A percentile compares a stretch with the other conserved stretches of the same genome.
phyloP scores from a whole-genome alignment of 2,329 filamentous ascomycete genomes.

The Cercospora sp. region DNA sequence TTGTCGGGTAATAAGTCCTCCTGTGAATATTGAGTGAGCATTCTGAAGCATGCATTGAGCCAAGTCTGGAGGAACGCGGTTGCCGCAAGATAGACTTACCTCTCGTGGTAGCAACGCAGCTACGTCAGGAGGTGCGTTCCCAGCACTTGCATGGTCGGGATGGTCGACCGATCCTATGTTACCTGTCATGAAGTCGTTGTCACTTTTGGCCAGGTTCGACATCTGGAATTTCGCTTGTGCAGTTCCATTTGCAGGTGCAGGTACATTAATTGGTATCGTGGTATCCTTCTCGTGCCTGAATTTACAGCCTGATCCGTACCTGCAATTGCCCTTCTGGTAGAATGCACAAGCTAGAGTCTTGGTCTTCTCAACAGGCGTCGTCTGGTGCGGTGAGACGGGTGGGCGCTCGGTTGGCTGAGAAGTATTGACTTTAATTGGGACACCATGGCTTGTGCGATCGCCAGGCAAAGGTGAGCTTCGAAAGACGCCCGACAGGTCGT shows the following conservation, averaged over 20 bases:
- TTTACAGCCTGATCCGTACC: slow-evolving; percentile 35
- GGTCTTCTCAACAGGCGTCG: not conserved
- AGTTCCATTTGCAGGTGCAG: not conserved
- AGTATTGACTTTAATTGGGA: not conserved
- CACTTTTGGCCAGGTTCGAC: slow-evolving; percentile 18
- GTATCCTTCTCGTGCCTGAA: slow-evolving; percentile 30
- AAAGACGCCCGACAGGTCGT: slow-evolving; percentile 57
- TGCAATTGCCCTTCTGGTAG: slow-evolving; percentile 37
- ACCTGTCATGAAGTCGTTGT: slow-evolving; percentile 29
- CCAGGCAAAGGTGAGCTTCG: slow-evolving; percentile 42
- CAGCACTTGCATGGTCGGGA: not conserved
- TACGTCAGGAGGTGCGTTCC: not conserved
- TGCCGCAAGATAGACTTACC: not conserved
- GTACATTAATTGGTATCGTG: slow-evolving; percentile 1
- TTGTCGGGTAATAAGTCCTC: slow-evolving; percentile 29
- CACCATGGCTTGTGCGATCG: not conserved
- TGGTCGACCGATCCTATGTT: not conserved
- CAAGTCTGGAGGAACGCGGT: not conserved
- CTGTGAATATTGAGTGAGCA: slow-evolving; percentile 11
- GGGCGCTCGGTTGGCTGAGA: not conserved
- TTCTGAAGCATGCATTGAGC: not conserved
- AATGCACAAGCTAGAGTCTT: slow-evolving; percentile 27
- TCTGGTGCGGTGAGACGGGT: not conserved
- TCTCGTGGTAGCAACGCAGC: slow-evolving; percentile 8
- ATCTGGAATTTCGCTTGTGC: slow-evolving; percentile 14